Evolutionary conservation across 1,284 basidiomycete genomes (phyloP).

Genomic region (Sanghuangporus weigelae): DNA sequence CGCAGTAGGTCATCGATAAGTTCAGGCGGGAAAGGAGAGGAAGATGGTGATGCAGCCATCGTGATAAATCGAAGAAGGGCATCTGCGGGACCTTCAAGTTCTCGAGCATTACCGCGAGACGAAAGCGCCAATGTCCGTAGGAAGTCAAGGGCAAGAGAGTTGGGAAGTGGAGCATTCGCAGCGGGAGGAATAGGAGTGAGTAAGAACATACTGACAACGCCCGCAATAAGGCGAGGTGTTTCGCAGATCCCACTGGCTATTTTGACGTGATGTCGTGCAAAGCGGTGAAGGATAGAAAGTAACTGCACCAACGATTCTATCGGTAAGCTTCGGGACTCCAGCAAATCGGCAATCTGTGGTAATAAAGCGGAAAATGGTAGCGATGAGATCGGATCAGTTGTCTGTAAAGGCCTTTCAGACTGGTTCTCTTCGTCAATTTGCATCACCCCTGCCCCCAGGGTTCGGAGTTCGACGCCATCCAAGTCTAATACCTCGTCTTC

Average conservation of each 20-base stretch:
- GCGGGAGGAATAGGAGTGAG: conserved; percentile 42
- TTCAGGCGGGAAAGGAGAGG: conserved; percentile 38
- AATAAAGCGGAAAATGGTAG: conserved; percentile 54
- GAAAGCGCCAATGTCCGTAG: conserved; percentile 57
- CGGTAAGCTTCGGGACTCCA: conserved; percentile 40
- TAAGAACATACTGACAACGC: conserved; percentile 51
- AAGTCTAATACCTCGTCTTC: conserved; percentile 30
- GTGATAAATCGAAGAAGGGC: conserved; percentile 75
- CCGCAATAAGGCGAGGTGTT: conserved; percentile 50
- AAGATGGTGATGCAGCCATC: conserved; percentile 43
- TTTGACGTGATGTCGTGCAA: conserved; percentile 51
- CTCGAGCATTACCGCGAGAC: conserved; percentile 62
- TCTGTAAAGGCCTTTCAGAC: neutral
- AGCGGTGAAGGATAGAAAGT: conserved; percentile 55
- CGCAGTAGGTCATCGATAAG: conserved; percentile 48
- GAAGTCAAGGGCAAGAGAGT: conserved; percentile 53
- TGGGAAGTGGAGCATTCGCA: conserved; percentile 33
- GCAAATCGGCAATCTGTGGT: conserved; percentile 39
- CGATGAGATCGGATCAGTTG: conserved; percentile 32
- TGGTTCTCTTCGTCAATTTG: conserved; percentile 14
- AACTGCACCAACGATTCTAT: conserved; percentile 51
- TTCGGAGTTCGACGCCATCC: conserved; percentile 46
- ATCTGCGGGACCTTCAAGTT: conserved; percentile 53
- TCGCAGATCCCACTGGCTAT: conserved; percentile 50
- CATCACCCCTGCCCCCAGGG: conserved; percentile 20